Percentiles rank a stretch among this genome's conserved stretches.
Conservation (phyloP, 1,139 yeast species). For the Suhomyces choctaworum region DNA sequence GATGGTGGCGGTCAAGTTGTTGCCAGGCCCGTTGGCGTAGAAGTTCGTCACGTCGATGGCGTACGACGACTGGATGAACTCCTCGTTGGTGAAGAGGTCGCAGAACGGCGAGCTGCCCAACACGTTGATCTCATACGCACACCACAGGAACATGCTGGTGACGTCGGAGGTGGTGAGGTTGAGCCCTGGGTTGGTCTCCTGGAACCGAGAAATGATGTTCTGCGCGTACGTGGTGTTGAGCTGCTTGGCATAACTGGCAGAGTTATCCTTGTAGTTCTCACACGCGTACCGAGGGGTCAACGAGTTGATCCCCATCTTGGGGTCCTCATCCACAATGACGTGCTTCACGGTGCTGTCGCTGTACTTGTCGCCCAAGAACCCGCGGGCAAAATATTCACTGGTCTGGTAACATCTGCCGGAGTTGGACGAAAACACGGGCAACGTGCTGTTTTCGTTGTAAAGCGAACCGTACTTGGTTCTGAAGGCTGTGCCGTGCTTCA, state of each 20-base stretch:
- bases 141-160: slow-evolving; percentile 39
- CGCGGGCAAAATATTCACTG: slow-evolving; percentile 33
- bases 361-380: slow-evolving; percentile 22
- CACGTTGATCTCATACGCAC: slow-evolving; percentile 56
- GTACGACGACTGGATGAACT: slow-evolving; percentile 47
- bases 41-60: slow-evolving; percentile 45
- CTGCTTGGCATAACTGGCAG: slow-evolving; percentile 13
- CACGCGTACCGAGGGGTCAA: slow-evolving; percentile 32
- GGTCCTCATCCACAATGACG: slow-evolving; percentile 29
- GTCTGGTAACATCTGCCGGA: slow-evolving; percentile 35
- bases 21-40: slow-evolving; percentile 54
- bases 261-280: slow-evolving; percentile 17
- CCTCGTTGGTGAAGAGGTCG: slow-evolving; percentile 51
- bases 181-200: slow-evolving; percentile 25
- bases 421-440: slow-evolving; percentile 38
- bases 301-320: slow-evolving; percentile 30
- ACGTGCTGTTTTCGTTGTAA: slow-evolving; percentile 17
- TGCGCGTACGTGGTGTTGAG: slow-evolving; percentile 22
- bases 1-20: slow-evolving; percentile 39
- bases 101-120: slow-evolving; percentile 52
- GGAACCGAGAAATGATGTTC: slow-evolving; percentile 21
- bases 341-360: slow-evolving; percentile 17
- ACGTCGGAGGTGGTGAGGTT: slow-evolving; percentile 42
- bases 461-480: slow-evolving; percentile 35
- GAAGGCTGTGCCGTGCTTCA: slow-evolving; percentile 36